Evolutionary conservation across 768 basidiomycete genomes (phyloP).

Genomic region (Naganishia onofrii): DNA sequence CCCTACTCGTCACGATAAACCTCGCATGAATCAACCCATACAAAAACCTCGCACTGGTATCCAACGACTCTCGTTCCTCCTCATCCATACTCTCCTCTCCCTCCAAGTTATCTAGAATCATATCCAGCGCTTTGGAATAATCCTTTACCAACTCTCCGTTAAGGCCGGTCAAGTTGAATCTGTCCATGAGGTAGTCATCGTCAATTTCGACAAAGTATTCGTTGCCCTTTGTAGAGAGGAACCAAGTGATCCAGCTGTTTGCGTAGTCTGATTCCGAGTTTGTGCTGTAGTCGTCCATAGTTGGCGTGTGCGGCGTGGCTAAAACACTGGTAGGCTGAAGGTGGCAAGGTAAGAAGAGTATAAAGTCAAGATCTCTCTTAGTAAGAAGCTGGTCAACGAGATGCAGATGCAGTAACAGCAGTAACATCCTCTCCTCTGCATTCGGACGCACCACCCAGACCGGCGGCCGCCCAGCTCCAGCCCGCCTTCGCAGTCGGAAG

Average conservation of each 20-base stretch:
- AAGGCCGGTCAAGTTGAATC: conserved; percentile 96
- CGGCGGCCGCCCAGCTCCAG: neutral
- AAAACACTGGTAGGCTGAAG: neutral
- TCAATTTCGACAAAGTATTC: conserved; percentile 98
- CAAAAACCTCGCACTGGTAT: conserved; percentile 85
- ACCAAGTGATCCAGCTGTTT: conserved; percentile 96
- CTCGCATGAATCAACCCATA: conserved; percentile 96
- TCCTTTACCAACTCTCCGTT: conserved; percentile 86
- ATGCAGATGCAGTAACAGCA: too few species aligned
- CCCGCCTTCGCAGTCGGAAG: neutral
- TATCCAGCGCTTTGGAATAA: conserved; percentile 86
- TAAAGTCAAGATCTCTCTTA: neutral
- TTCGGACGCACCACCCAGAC: neutral
- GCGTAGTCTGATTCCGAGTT: conserved; percentile 95
- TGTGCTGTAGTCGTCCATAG: conserved; percentile 56
- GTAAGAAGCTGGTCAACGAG: too few species aligned
- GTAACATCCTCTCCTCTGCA: too few species aligned
- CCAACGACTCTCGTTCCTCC: conserved; percentile 85
- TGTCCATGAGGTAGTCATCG: conserved; percentile 98
- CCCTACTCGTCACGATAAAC: conserved; percentile 93
- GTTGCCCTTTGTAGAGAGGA: conserved; percentile 92
- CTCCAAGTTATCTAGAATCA: conserved; percentile 91
- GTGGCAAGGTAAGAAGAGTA: neutral
- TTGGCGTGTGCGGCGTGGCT: neutral
- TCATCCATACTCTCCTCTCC: conserved; percentile 62